Evolutionary conservation across 352 stramenopile species (phyloP).

Genomic region (Globisporangium iwayamae): DNA sequence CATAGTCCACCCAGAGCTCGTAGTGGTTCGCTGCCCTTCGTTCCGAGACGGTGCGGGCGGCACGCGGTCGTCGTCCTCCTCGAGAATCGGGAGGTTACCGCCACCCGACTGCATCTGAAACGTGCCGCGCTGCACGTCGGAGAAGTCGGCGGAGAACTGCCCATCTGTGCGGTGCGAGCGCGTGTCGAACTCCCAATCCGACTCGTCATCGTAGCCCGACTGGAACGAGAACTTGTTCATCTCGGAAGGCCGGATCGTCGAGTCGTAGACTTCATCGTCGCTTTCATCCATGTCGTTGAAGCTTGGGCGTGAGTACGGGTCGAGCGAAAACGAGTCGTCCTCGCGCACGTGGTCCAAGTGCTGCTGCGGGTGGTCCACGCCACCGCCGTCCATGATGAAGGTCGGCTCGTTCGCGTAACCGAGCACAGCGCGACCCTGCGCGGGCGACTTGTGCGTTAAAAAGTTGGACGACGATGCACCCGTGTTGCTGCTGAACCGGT

Average conservation of each 20-base stretch:
- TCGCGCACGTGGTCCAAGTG: conserved; percentile 15
- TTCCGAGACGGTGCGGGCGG: conserved; percentile 15
- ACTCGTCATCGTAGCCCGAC: conserved; percentile 66
- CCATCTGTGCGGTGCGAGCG: conserved; percentile 36
- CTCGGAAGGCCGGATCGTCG: conserved; percentile 49
- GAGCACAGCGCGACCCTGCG: conserved; percentile 27
- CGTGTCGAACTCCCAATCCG: conserved; percentile 69
- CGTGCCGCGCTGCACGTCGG: conserved; percentile 32
- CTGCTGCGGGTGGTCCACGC: conserved; percentile 26
- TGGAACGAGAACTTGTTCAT: conserved; percentile 74
- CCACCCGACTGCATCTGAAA: conserved; percentile 44
- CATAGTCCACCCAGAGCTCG: conserved; percentile 54
- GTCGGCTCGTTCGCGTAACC: conserved; percentile 26
- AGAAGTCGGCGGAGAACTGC: conserved; percentile 27
- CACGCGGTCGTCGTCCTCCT: conserved; percentile 46
- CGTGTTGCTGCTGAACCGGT: conserved; percentile 52
- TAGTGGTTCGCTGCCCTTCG: conserved; percentile 34
- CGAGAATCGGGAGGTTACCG: conserved; percentile 48
- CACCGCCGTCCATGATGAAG: conserved; percentile 37
- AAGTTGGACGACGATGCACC: conserved; percentile 62
- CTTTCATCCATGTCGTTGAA: conserved; percentile 49
- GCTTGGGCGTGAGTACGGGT: conserved; percentile 64
- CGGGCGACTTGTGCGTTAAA: conserved; percentile 54
- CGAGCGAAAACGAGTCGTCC: conserved; percentile 67
- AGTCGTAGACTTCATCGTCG: conserved; percentile 38